Evolutionary conservation across 2,329 filamentous ascomycete species (phyloP).

Genomic region (Cytospora mali): DNA sequence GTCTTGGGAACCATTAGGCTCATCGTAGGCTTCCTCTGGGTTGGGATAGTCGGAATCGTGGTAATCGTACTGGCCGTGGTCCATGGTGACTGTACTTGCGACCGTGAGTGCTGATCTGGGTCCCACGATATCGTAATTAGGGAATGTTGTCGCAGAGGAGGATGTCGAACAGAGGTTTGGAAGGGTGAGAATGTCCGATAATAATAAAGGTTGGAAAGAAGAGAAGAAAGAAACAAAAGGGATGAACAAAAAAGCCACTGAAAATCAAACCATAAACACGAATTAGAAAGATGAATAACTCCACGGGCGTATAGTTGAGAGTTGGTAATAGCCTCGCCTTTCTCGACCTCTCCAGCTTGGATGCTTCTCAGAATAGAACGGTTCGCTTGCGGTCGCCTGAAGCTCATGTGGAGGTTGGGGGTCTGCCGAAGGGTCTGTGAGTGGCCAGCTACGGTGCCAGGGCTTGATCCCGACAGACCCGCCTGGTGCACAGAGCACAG

Average conservation of each 20-base stretch:
- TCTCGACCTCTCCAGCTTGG: background rate
- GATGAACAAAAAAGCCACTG: no score
- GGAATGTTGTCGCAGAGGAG: background rate
- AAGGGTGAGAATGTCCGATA: background rate
- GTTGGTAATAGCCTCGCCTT: background rate
- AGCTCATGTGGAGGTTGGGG: no score
- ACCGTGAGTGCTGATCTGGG: background rate
- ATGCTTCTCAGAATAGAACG: background rate
- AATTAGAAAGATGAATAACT: no score
- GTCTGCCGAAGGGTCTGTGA: background rate
- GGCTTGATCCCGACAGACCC: background rate
- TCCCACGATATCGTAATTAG: background rate
- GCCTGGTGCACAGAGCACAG: background rate
- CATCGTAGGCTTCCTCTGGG: conserved; percentile 16
- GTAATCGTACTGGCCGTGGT: conserved; percentile 22
- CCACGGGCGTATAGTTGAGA: no score
- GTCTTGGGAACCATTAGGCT: conserved; percentile 13
- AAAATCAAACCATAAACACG: background rate
- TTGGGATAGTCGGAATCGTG: conserved; percentile 15
- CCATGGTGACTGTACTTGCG: conserved; percentile 12
- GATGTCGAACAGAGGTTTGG: background rate
- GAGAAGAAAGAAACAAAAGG: no score
- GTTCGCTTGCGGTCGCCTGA: background rate
- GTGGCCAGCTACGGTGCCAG: no score
- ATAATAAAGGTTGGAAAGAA: background rate